A percentile compares a stretch with the other conserved stretches of the same genome.
Conservation (phyloP, 306 rosid genomes). For the Rosa lucieae region DNA sequence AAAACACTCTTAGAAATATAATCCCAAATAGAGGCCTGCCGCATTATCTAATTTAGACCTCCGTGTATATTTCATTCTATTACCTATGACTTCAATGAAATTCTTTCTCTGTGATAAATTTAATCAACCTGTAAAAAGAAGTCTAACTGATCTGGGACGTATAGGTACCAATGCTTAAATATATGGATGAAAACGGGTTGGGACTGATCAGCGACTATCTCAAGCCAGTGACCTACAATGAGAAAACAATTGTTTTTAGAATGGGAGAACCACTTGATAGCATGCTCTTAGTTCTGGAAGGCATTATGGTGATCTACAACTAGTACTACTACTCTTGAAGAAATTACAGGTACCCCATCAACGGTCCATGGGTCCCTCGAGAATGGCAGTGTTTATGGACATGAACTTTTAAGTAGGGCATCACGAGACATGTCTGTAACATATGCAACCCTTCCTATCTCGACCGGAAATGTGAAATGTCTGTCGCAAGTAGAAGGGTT, state of each 20-base stretch:
- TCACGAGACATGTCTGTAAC: neutral
- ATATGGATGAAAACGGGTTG: neutral
- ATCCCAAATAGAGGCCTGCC: too few relatives aligned
- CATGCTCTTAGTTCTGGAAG: conserved; percentile 20
- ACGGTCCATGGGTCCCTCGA: neutral
- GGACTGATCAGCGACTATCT: neutral
- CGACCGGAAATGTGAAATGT: neutral
- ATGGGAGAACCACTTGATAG: conserved; percentile 13
- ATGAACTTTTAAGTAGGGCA: neutral
- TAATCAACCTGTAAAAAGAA: neutral
- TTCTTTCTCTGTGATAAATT: too few relatives aligned
- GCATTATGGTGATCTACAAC: neutral
- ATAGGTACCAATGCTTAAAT: conserved; percentile 14
- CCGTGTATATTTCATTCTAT: too few relatives aligned
- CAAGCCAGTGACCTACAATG: conserved; percentile 17
- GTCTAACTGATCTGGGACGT: neutral
- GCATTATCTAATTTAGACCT: too few relatives aligned
- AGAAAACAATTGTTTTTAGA: conserved; percentile 10
- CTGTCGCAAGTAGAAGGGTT: conserved; percentile 49
- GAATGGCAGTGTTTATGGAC: neutral
- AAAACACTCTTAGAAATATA: too few relatives aligned
- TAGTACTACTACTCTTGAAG: neutral
- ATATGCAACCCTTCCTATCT: neutral
- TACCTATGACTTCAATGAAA: too few relatives aligned
- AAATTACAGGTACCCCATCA: neutral